A percentile compares a stretch with the other conserved stretches of the same genome.
These are phyloP conservation scores for Fusarium sp. DNA, from an alignment of 2,329 filamentous ascomycete genomes.

Conservation along the genomic window DNA sequence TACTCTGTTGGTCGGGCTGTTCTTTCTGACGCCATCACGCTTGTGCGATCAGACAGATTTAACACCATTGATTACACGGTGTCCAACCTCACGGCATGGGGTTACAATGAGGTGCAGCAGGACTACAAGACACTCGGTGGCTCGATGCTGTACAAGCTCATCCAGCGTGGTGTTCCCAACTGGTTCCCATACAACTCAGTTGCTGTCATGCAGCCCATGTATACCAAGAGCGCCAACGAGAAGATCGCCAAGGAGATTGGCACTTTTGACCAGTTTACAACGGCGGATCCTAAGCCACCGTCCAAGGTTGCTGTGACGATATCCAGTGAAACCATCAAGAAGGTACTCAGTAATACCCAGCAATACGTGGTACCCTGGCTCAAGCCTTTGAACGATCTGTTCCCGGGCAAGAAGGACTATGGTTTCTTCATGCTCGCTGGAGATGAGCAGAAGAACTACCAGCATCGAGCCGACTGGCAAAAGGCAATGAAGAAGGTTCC, in stretches of 20 bases:
- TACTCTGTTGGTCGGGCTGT: conserved; percentile 67
- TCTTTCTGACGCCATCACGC: conserved; percentile 68
- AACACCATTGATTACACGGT: conserved; percentile 63
- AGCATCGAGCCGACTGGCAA: conserved; percentile 47
- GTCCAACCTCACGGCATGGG: conserved; percentile 57
- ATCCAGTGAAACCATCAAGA: conserved; percentile 46
- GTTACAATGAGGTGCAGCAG: conserved; percentile 51
- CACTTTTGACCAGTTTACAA: conserved; percentile 48
- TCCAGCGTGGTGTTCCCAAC: conserved; percentile 57
- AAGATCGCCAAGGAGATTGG: conserved; percentile 54
- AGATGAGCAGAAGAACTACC: conserved; percentile 48
- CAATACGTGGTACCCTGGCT: conserved; percentile 52
- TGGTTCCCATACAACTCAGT: conserved; percentile 58
- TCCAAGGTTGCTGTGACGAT: conserved; percentile 44
- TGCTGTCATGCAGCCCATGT: conserved; percentile 59
- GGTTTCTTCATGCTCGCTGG: conserved; percentile 55
- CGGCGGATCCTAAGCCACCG: conserved; percentile 52
- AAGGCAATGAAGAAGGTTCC: conserved; percentile 52
- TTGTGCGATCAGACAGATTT: conserved; percentile 70
- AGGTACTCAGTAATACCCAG: conserved; percentile 48
- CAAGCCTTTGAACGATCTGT: conserved; percentile 47
- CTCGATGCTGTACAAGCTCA: conserved; percentile 59
- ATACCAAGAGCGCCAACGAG: conserved; percentile 55
- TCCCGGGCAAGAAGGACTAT: conserved; percentile 52
- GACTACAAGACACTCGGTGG: conserved; percentile 53